Base-by-base conservation (phyloP, 129 eudicot species). In the Heracleum sosnowskyi region DNA sequence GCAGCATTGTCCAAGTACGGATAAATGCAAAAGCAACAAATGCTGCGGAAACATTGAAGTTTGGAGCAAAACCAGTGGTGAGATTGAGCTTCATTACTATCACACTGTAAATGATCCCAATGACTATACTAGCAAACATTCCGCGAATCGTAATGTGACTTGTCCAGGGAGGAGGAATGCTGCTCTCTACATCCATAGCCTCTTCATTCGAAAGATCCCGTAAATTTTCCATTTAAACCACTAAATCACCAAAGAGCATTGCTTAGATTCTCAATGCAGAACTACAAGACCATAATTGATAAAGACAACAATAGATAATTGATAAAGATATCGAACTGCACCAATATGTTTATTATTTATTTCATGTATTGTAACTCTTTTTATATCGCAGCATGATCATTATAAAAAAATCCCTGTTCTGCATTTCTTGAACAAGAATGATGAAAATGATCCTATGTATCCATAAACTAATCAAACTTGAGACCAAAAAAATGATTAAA, bases 31-130 rank as follows among this genome's bases (percentile, higher is more conserved):
- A 95, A 9, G 98, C 98, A 77, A 95, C 86, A 34, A 95, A 90
- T 24, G 98, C 98, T 60, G 97, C 98, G 7, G 98, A 91, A 12
- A 95, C 98, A 74, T 95, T 95, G 36, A 95, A 84, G 77, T 95
- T 95, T 0, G 98, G 98, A 9, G 87, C 94, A 55, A 95, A 86
- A 5, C 98, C 98, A 44, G 94, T 91, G 22, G 98, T 95, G 26
- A 95, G 88, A 84, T 88, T 91, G 4, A 95, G 92, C 89, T 95
- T 91, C 98, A 87, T 95, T 6, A 90, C 91, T 28, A 95, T 88
- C 69, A 94, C 91, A 85, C 98, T 94, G 63, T 88, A 94, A 79
- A 94, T 86, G 1, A 87, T 78, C 42, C 98, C 98, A 28, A 95
- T 91, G 47, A 87, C 2, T 69, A 91, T 18, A 60, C 98, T 91